Evolutionary conservation across 441 rosid species (phyloP).

Genomic region (Pelargonium australe): DNA sequence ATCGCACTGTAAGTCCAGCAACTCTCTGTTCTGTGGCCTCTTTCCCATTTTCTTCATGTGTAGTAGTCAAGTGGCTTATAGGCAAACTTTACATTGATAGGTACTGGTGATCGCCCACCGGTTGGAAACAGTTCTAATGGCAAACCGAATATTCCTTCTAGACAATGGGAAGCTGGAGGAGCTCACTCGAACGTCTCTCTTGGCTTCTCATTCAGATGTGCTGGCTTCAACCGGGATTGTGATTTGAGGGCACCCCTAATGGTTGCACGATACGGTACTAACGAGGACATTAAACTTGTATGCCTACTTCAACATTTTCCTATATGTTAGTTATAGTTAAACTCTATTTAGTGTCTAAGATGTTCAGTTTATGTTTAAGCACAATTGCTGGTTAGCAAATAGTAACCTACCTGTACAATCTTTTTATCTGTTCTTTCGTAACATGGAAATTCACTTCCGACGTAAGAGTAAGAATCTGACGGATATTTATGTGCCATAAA

Average conservation of each 20-base stretch:
- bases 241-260: slow-evolving; percentile 30
- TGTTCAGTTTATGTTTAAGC: too few species aligned
- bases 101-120: slow-evolving; percentile 84
- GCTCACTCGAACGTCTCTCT: slow-evolving; percentile 42
- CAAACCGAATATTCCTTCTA: slow-evolving; percentile 54
- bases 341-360: too few species aligned
- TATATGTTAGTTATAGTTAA: too few species aligned
- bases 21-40: neutral
- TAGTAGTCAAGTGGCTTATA: neutral
- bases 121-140: slow-evolving; percentile 79
- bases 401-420: too few species aligned
- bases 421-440: too few species aligned
- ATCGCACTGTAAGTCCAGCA: slow-evolving; percentile 54
- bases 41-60: neutral
- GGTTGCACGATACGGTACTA: too few species aligned
- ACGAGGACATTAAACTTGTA: too few species aligned
- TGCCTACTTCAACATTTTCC: too few species aligned
- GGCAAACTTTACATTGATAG: slow-evolving; percentile 22
- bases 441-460: too few species aligned
- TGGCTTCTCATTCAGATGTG: slow-evolving; percentile 19
- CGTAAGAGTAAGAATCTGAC: too few species aligned
- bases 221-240: slow-evolving; percentile 39
- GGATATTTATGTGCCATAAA: too few species aligned
- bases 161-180: slow-evolving; percentile 65
- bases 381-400: too few species aligned